Percentiles rank a stretch among this genome's conserved stretches.
phyloP scores from a whole-genome alignment of 352 stramenopile species.

The Globisporangium ultimum region DNA sequence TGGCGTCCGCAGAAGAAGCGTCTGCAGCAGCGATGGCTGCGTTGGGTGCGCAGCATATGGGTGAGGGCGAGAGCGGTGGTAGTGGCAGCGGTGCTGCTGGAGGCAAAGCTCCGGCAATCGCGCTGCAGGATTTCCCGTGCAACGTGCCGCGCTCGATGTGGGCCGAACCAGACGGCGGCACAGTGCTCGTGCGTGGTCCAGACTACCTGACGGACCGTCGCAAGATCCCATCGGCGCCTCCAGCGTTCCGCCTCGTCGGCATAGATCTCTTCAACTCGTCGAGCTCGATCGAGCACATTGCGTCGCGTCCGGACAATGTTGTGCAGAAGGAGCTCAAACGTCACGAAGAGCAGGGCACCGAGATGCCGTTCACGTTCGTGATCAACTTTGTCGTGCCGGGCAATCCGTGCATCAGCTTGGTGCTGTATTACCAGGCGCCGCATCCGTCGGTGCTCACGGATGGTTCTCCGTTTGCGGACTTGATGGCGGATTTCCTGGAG shows the following conservation, averaged over 20 bases:
- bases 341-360: conserved; percentile 49
- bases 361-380: conserved; percentile 79
- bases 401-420: conserved; percentile 51
- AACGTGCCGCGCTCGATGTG: conserved; percentile 69
- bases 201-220: conserved; percentile 68
- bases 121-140: conserved; percentile 46
- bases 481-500: conserved; percentile 75
- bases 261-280: conserved; percentile 63
- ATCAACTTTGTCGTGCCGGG: conserved; percentile 77
- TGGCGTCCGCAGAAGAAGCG: conserved; percentile 25
- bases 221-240: conserved; percentile 69
- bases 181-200: conserved; percentile 67
- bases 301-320: conserved; percentile 49
- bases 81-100: no score
- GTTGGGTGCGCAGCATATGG: background rate
- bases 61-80: background rate
- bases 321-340: conserved; percentile 58
- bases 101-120: conserved; percentile 3
- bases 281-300: conserved; percentile 57
- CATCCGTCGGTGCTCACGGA: conserved; percentile 48
- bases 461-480: conserved; percentile 57
- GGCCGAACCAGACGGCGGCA: conserved; percentile 54
- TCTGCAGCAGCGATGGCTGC: background rate
- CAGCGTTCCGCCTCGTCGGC: conserved; percentile 62
- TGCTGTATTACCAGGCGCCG: conserved; percentile 71